A percentile compares a stretch with the other conserved stretches of the same genome.
These are phyloP conservation scores for Pseudocercospora fuligena DNA, from an alignment of 2,329 filamentous ascomycete genomes.

Conservation along the genomic window DNA sequence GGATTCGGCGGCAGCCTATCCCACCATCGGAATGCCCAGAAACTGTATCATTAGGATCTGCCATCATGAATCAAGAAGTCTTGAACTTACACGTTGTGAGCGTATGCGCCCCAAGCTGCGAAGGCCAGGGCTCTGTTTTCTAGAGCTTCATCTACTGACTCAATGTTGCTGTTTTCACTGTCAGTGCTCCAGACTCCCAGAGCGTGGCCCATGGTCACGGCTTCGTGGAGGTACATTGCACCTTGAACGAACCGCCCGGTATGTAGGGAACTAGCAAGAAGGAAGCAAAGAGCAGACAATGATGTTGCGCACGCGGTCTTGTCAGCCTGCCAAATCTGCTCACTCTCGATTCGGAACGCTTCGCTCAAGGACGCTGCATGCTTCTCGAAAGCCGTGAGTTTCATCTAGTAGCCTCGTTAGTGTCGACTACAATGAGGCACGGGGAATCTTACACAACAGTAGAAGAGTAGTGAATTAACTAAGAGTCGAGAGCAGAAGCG, in stretches of 20 bases:
- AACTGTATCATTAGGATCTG: background rate
- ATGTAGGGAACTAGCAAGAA: slow-evolving; percentile 2
- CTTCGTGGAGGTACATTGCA: background rate
- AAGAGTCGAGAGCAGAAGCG: slow-evolving; percentile 12
- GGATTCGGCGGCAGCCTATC: slow-evolving; percentile 12
- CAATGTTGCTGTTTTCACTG: background rate
- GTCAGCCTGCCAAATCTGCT: background rate
- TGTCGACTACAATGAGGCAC: too few species aligned
- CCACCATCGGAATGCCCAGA: slow-evolving; percentile 14
- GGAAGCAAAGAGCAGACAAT: slow-evolving; percentile 10
- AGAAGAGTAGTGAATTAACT: slow-evolving; percentile 8
- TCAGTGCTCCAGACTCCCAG: slow-evolving; percentile 6
- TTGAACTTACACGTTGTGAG: background rate
- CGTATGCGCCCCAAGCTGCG: slow-evolving; percentile 4
- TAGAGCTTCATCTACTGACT: background rate
- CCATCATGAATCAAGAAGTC: too few species aligned
- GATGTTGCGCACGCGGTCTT: background rate
- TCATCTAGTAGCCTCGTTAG: slow-evolving; percentile 3
- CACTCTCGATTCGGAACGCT: slow-evolving; percentile 1
- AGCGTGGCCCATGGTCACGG: slow-evolving; percentile 9
- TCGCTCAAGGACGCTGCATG: slow-evolving; percentile 3
- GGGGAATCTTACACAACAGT: slow-evolving; percentile 7
- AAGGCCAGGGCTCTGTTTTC: background rate
- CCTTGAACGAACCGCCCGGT: background rate
- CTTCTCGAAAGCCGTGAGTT: slow-evolving; percentile 12